A percentile compares a stretch with the other conserved stretches of the same genome.
These are phyloP conservation scores for Vigna trinervia DNA, from an alignment of 306 rosid genomes.

Conservation along the genomic window DNA sequence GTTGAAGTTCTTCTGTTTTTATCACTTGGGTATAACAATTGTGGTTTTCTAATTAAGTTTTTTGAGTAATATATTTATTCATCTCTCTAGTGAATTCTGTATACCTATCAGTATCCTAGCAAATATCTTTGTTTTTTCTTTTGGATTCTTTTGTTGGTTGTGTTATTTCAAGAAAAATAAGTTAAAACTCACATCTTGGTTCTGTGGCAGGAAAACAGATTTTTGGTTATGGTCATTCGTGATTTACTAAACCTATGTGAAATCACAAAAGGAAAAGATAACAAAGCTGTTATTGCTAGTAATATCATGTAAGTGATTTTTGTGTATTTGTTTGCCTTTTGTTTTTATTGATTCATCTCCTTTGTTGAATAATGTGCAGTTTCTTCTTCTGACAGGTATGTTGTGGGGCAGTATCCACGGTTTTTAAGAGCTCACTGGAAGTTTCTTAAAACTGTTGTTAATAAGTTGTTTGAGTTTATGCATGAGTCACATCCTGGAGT, in stretches of 20 bases:
- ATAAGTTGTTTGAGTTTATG: conserved; percentile 96
- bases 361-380: conserved; percentile 18
- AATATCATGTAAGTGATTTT: conserved; percentile 78
- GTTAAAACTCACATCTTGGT: conserved; percentile 37
- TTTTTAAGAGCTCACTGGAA: conserved; percentile 98
- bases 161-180: not conserved
- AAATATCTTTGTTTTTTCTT: conserved; percentile 29
- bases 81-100: no score
- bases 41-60: no score
- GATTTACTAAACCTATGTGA: conserved; percentile 93
- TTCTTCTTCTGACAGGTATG: conserved; percentile 74
- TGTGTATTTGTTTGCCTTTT: conserved; percentile 2
- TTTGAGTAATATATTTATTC: no score
- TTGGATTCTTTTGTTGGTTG: conserved; percentile 8
- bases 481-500: conserved; percentile 99
- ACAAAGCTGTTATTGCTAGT: conserved; percentile 98
- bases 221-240: conserved; percentile 98
- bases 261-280: conserved; percentile 96
- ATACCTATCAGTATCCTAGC: not conserved
- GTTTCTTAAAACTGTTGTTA: conserved; percentile 93
- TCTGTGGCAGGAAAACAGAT: conserved; percentile 85
- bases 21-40: no score
- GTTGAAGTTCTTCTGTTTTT: no score
- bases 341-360: not conserved
- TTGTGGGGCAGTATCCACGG: conserved; percentile 97